Evolutionary conservation across 1,139 yeast genomes (phyloP), one percentile per base, ranked within the genome.

Genomic region (Blastobotrys petasosporus): DNA sequence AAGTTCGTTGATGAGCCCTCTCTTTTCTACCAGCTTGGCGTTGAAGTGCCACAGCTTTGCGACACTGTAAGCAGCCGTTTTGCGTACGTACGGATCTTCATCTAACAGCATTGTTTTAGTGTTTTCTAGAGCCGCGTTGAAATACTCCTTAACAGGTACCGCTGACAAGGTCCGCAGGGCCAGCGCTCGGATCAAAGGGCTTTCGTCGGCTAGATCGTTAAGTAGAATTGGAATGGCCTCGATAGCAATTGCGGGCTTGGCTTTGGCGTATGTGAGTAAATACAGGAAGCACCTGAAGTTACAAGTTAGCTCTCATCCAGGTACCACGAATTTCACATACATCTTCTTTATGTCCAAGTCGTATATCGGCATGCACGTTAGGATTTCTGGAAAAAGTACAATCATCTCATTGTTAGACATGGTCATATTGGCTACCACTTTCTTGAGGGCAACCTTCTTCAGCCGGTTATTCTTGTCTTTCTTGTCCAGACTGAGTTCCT

Each of bases 361-460:
- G 49, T 77, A 79, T 16, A 76, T 69, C 44, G 73, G 68, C 71
- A 86, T 74, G 47, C 85, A 71, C 31, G 69, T 69, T 7, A 85
- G 62, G 10, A 90, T 75, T 41, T 85, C 94, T 1, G 83, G 81
- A 61, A 82, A 76, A 50, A 90, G 61, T 33, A 70, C 60, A 9
- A 79, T 73, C 77, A 88, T 76, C 59, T 90, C 97, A 53, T 75
- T 74, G 61, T 87, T 87, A 48, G 88, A 88, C 67, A 88, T 73
- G 4, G 94, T 82, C 65, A 87, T 75, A 62, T 88, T 90, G 39
- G 95, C 94, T 6, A 88, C 74, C 29, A 87, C 75, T 60, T 85
- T 85, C 63, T 82, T 82, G 54, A 92, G 68, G 0, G 87, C 80
- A 17, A 75, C 67, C 60, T 79, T 81, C 58, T 81, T 70, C 49